Percentiles rank a stretch among this genome's conserved stretches.
phyloP scores from a whole-genome alignment of 176 grass and related monocot species.

The Alopecurus myosuroides region DNA sequence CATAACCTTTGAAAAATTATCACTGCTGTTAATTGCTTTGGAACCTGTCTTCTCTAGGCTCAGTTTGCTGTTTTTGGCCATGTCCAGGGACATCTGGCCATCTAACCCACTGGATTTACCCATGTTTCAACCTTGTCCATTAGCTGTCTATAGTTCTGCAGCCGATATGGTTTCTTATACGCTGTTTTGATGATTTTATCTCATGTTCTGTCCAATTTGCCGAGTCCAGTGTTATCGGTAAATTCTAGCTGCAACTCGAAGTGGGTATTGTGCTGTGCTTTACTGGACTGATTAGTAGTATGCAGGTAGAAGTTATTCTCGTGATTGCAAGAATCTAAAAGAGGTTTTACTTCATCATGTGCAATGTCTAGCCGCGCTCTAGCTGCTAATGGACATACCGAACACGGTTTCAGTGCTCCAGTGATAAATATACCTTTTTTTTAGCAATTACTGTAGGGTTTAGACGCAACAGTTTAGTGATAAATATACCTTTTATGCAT shows the following conservation, averaged over 20 bases:
- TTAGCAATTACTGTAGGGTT: no score
- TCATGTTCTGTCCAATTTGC: constrained; percentile 4
- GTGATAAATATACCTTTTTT: neutral
- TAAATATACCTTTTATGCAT: neutral
- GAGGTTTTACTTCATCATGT: neutral
- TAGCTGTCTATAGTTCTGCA: neutral
- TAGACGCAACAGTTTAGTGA: no score
- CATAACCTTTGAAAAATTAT: neutral
- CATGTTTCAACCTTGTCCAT: neutral
- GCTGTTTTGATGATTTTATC: neutral
- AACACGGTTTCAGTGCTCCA: neutral
- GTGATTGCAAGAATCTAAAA: neutral
- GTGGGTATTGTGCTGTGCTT: neutral
- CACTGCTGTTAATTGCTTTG: neutral
- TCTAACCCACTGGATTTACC: neutral
- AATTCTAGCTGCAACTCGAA: neutral
- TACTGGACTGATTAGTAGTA: neutral
- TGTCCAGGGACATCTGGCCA: neutral
- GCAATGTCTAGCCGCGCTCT: neutral
- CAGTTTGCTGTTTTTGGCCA: neutral
- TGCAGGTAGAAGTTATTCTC: neutral
- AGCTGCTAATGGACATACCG: neutral
- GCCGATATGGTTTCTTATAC: neutral
- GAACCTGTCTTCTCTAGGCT: neutral
- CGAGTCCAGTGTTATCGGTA: neutral